Conservation (phyloP, 257 asterid species). For the Solanum dulcamara region DNA sequence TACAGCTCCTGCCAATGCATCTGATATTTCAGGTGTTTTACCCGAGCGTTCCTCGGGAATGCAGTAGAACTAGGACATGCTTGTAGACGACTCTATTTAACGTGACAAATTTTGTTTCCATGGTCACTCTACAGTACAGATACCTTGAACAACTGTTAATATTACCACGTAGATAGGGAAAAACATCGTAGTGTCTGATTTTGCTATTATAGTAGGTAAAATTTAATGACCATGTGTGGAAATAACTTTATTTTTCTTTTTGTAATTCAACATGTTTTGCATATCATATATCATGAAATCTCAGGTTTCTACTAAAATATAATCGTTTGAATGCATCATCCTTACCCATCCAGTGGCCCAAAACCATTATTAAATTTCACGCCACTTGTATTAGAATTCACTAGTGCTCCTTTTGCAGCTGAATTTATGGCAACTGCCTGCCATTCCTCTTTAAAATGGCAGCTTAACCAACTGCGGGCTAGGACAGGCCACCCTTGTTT, state of each 20-base stretch:
- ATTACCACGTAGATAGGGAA: background rate
- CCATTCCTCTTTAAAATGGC: background rate
- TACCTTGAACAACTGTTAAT: background rate
- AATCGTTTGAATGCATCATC: background rate
- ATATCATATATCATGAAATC: background rate
- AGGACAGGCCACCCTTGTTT: background rate
- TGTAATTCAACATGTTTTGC: background rate
- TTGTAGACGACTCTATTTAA: background rate
- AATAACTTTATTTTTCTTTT: background rate
- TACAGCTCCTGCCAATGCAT: constrained; percentile 4
- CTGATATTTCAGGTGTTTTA: constrained; percentile 12
- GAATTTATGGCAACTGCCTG: background rate
- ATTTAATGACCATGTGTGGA: background rate
- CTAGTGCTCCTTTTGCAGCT: background rate
- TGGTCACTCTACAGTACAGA: background rate
- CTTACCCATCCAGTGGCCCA: background rate
- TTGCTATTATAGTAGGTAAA: background rate
- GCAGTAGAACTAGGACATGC: constrained; percentile 5
- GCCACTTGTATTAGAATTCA: background rate
- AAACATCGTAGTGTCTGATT: background rate
- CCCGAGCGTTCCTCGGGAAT: constrained; percentile 19
- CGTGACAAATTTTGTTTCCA: background rate
- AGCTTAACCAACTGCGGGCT: background rate
- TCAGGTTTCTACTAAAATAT: background rate
- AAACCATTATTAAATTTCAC: background rate